Evolutionary conservation across 148 eudicot genomes (phyloP).

Genomic region (Bassia scoparia): DNA sequence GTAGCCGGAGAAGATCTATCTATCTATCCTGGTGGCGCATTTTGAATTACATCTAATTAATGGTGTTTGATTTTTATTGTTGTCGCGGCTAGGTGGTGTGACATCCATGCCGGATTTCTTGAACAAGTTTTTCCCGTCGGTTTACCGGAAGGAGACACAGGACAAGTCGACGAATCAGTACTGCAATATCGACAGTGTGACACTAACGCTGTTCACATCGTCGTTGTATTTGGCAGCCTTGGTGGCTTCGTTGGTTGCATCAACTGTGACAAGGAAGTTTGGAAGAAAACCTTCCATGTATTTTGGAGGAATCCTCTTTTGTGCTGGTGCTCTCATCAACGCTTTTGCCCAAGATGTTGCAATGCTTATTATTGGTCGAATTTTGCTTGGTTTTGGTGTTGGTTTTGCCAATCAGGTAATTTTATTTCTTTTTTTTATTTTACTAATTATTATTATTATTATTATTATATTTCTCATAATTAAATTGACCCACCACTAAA

Average conservation of each 20-base stretch:
- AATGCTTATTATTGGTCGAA: conserved; percentile 75
- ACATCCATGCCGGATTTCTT: conserved; percentile 68
- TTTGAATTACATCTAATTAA: no score
- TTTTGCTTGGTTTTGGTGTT: conserved; percentile 71
- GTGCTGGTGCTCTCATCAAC: conserved; percentile 55
- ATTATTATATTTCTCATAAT: neutral
- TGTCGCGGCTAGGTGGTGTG: conserved; percentile 55
- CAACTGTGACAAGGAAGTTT: conserved; percentile 52
- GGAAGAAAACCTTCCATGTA: conserved; percentile 76
- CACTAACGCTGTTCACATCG: conserved; percentile 68
- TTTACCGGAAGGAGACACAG: conserved; percentile 39
- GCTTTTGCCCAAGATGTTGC: conserved; percentile 52
- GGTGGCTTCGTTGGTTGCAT: conserved; percentile 61
- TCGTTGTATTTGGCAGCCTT: conserved; percentile 74
- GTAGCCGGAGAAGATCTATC: neutral
- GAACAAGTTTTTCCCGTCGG: conserved; percentile 56
- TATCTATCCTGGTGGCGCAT: no score
- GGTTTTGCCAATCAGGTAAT: conserved; percentile 80
- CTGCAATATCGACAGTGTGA: conserved; percentile 69
- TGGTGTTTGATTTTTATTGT: neutral
- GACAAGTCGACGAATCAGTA: conserved; percentile 49
- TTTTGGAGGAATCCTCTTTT: conserved; percentile 60
- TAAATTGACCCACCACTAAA: no score
- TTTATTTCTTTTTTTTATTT: neutral
- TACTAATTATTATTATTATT: neutral